phyloP scores from a whole-genome alignment of 441 rosid species.

The Caryocar brasiliense region DNA sequence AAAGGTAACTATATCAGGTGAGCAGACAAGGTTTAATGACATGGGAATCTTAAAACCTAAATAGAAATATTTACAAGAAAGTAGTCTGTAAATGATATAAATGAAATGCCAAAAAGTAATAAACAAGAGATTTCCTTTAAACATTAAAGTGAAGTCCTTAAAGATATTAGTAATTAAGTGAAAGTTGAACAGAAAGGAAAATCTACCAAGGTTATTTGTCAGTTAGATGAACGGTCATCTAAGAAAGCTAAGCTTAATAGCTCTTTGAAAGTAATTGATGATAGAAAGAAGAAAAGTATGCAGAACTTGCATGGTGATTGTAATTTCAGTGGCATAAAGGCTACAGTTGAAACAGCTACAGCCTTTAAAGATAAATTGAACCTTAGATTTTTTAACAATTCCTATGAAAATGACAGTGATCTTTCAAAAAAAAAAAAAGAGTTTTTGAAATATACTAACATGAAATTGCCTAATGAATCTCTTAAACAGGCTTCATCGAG shows the following conservation, averaged over 20 bases:
- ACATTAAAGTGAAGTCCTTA: conserved; percentile 13
- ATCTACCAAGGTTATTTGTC: conserved; percentile 15
- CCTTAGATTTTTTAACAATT: conserved; percentile 9
- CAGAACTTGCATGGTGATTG: conserved; percentile 17
- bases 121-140: conserved; percentile 3
- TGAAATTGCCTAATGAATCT: conserved; percentile 21
- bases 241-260: conserved; percentile 42
- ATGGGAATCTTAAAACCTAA: conserved; percentile 6
- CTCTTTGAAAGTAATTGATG: conserved; percentile 14
- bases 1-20: conserved; percentile 5
- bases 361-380: conserved; percentile 24
- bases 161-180: conserved; percentile 9
- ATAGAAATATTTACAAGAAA: conserved; percentile 9
- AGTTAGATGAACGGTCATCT: conserved; percentile 28
- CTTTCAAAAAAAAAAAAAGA: conserved; percentile 21
- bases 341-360: not conserved
- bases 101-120: conserved; percentile 2
- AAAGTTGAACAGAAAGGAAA: conserved; percentile 20
- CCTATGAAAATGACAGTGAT: conserved; percentile 13
- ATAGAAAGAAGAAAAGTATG: conserved; percentile 17
- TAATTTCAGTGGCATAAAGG: conserved; percentile 9
- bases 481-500: conserved; percentile 13
- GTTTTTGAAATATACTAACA: conserved; percentile 15
- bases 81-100: conserved; percentile 8
- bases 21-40: not conserved